Conservation (phyloP, 2,329 filamentous ascomycete genomes). For the Cladosporium sphaerospermum region DNA sequence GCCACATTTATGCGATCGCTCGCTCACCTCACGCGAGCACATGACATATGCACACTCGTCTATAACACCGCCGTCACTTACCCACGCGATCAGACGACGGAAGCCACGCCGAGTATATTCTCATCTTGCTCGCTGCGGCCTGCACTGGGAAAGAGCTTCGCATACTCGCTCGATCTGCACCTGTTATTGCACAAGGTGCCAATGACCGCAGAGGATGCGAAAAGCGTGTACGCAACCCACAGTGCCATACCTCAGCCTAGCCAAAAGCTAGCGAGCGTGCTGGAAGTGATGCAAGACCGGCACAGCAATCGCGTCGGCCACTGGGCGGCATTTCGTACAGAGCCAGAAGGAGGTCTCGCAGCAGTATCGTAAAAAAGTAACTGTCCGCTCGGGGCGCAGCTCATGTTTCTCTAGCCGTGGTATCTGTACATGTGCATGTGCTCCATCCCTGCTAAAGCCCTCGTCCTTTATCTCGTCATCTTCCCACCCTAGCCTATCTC, state of each 20-base stretch:
- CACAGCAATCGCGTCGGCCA: slow-evolving; percentile 31
- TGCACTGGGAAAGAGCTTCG: slow-evolving; percentile 33
- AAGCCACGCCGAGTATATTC: slow-evolving; percentile 36
- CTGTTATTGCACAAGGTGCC: slow-evolving; percentile 37
- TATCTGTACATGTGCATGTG: slow-evolving; percentile 13
- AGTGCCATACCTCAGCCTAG: slow-evolving; percentile 2
- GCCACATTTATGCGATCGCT: slow-evolving; percentile 38
- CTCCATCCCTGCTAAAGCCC: slow-evolving; percentile 8
- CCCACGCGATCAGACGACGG: slow-evolving; percentile 5
- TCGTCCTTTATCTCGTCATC: slow-evolving; percentile 10
- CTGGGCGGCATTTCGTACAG: slow-evolving; percentile 30
- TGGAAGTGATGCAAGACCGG: slow-evolving; percentile 42
- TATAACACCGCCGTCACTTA: slow-evolving; percentile 29
- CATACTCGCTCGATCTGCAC: slow-evolving; percentile 33
- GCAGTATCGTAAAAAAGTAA: slow-evolving; percentile 11
- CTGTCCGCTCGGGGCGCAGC: slow-evolving; percentile 7
- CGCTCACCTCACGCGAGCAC: slow-evolving; percentile 31
- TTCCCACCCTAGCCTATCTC: slow-evolving; percentile 3
- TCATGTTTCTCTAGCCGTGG: slow-evolving; percentile 11
- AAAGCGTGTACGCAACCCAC: slow-evolving; percentile 22
- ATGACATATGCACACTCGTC: slow-evolving; percentile 37
- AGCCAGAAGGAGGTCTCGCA: slow-evolving; percentile 15
- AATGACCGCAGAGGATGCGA: slow-evolving; percentile 31
- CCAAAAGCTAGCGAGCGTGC: slow-evolving; percentile 29
- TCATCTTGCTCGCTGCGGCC: slow-evolving; percentile 33